A percentile compares a stretch with the other conserved stretches of the same genome.
Evolutionary conservation across 129 eudicot genomes (phyloP).

Genomic region (Erigeron canadensis): DNA sequence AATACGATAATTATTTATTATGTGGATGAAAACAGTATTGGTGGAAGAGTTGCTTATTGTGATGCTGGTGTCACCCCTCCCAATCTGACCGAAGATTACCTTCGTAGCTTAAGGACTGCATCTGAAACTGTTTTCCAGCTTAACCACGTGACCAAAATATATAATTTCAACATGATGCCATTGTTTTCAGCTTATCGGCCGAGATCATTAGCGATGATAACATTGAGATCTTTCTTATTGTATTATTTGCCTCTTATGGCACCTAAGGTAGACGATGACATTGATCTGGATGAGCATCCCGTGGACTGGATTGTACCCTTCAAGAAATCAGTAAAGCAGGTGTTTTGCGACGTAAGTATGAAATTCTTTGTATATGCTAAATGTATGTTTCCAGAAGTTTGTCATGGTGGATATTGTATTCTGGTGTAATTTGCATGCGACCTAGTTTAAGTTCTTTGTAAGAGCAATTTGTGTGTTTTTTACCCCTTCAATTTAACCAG

Average conservation of each 20-base stretch:
- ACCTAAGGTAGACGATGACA: conserved; percentile 60
- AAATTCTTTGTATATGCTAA: conserved; percentile 15
- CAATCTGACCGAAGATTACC: conserved; percentile 51
- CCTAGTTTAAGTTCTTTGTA: neutral
- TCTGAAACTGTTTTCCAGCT: conserved; percentile 48
- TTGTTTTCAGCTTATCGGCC: conserved; percentile 76
- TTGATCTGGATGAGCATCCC: conserved; percentile 49
- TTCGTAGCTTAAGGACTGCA: conserved; percentile 41
- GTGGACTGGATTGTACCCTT: conserved; percentile 80
- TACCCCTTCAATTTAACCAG: no score
- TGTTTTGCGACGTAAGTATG: conserved; percentile 62
- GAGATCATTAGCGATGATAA: conserved; percentile 55
- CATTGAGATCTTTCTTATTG: conserved; percentile 71
- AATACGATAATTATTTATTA: conserved; percentile 1
- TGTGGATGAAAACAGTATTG: conserved; percentile 38
- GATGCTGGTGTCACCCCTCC: conserved; percentile 51
- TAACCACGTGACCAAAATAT: conserved; percentile 51
- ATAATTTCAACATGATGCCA: conserved; percentile 67
- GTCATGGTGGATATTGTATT: no score
- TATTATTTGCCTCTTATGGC: conserved; percentile 82
- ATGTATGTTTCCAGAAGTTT: neutral
- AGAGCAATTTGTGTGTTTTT: neutral
- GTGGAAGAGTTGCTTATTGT: conserved; percentile 54
- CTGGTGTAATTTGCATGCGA: no score
- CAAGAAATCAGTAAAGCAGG: conserved; percentile 79